Evolutionary conservation across 805 yeast species (phyloP), one percentile per base, ranked within the genome.

Genomic region (Zygoascus biomembranicola): DNA sequence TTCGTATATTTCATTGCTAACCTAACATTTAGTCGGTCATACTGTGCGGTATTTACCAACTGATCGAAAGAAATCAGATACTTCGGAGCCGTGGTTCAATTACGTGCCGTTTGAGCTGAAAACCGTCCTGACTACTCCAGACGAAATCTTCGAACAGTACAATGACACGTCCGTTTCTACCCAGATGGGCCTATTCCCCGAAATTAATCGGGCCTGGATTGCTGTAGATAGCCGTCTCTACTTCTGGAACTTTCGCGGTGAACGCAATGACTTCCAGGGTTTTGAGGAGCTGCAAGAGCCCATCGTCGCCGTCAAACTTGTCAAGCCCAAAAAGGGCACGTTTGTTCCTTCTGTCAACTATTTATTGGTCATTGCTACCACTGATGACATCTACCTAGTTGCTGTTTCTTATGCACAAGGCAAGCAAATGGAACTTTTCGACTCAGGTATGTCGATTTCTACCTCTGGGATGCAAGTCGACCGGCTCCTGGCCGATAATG

Each of bases 241-340:
- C 35, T 75, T 95, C 23, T 94, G 98, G 98, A 85, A 90, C 66
- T 81, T 84, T 64, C 63, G 70, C 8, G 16, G 37, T 23, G 20
- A 23, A 23, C 75, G 81, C 11, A 76, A 78, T 31, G 92, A 85
- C 55, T 87, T 82, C 63, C 82, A 83, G 61, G 81, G 89, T 8
- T 85, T 92, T 50, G 97, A 89, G 65, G 95, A 85, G 59, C 78
- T 90, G 57, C 77, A 80, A 52, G 87, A 87, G 60, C 79, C 94
- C 1, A 88, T 94, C 49, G 71, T 87, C 51, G 76, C 87, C 13
- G 92, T 90, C 18, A 78, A 80, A 52, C 68, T 90, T 44, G 90
- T 85, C n/a, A 81, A 78, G 59, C 98, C 99, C 9, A 86, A 85
- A 64, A 77, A 81, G 14, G 84, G 83, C 52, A 84, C 88, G 2